Base-by-base conservation (phyloP, 768 basidiomycete genomes). In the Strobilomyces echinocephalus region DNA sequence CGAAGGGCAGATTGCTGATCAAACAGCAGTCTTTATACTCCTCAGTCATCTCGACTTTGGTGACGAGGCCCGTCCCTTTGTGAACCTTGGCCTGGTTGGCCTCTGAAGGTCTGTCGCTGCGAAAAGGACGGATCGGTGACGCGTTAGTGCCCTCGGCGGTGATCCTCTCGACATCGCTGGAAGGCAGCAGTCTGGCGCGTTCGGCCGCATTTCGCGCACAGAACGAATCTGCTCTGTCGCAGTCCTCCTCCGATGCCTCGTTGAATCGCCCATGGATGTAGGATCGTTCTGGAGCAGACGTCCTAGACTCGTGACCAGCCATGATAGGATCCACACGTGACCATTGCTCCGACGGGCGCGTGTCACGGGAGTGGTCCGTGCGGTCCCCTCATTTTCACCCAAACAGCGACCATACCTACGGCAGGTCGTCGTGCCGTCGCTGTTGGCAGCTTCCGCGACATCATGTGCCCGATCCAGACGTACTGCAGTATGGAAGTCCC, bases 201-300 rank as follows among this genome's bases (percentile, higher is more conserved):
- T 75, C 62, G 0, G 73, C 62, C 0, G 79, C 73, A 46, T 78
- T 57, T 36, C 55, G 41, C 10, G 38, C 33, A 60, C 84, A 85
- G 62, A 83, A 87, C 1, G 55, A 54, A 56, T 81, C 73, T 2
- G 79, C 85, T 12, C 70, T 69, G 51, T 75, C 65, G 58, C 70
- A 86, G 57, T 84, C 82, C 2, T 78, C 70, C n/a, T 76, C 75
- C 0, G 80, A 65, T 2, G 84, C 85, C 56, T 87, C 85, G 44
- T 74, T 72, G 56, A 65, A 74, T 50, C 78, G 75, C 3, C 85
- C 85, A n/a, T 64, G 68, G 9, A 49, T 51, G 59, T 81, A 73
- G 1, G 77, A 74, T 16, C 50, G 54, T 60, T 85, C 85, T 2
- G 79, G 77, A 0, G 85, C 83, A 15, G 85, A 74, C 1, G 78